These are phyloP conservation scores for Xanthoparmelia taractica DNA, from an alignment of 495 filamentous ascomycete genomes.

Conservation along the genomic window DNA sequence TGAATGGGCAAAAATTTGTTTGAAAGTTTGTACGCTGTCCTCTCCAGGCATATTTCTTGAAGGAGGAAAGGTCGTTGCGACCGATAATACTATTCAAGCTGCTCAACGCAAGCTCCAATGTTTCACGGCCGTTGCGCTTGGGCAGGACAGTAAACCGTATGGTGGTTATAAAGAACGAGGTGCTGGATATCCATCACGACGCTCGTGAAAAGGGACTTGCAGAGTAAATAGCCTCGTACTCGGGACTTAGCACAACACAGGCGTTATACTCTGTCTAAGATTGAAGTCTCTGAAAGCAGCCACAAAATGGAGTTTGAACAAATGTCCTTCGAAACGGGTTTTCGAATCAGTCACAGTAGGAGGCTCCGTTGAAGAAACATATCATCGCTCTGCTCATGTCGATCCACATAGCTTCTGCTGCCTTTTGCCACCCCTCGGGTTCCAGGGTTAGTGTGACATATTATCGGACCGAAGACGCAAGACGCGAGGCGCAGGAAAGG, in stretches of 20 bases:
- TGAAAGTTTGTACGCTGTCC: neutral
- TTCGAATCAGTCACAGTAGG: too few relatives aligned
- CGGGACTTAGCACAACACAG: neutral
- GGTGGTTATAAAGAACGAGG: neutral
- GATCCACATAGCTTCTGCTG: too few relatives aligned
- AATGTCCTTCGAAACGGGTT: too few relatives aligned
- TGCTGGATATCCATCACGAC: neutral
- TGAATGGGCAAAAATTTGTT: neutral
- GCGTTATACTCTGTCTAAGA: neutral
- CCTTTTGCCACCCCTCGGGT: too few relatives aligned
- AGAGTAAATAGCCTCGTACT: neutral
- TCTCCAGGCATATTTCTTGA: neutral
- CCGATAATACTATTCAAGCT: neutral
- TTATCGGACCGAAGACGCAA: too few relatives aligned
- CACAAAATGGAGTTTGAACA: neutral
- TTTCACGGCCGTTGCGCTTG: neutral
- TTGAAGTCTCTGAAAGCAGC: neutral
- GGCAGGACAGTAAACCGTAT: neutral
- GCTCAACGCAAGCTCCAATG: neutral
- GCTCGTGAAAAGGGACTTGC: neutral
- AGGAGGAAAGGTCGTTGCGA: neutral
- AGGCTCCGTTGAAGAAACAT: too few relatives aligned
- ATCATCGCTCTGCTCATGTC: too few relatives aligned
- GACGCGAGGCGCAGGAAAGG: too few relatives aligned
- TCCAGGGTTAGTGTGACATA: too few relatives aligned